These are phyloP conservation scores for Colletotrichum sp. DNA, from an alignment of 2,329 filamentous ascomycete species.

Conservation along the genomic window DNA sequence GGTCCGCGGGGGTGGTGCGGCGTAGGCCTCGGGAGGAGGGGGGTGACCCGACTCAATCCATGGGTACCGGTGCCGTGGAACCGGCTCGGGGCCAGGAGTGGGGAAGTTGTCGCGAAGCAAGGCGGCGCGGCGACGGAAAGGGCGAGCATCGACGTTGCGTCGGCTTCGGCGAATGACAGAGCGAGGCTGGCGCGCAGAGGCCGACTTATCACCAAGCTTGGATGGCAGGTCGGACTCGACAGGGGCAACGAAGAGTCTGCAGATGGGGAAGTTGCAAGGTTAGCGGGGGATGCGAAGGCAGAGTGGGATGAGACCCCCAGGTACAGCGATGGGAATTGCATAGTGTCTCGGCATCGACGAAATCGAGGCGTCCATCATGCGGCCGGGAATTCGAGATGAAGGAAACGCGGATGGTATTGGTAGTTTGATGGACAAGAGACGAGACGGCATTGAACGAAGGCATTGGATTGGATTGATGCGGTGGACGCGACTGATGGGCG, in stretches of 20 bases:
- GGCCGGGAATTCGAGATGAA: not conserved
- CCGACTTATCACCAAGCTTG: conserved; percentile 34
- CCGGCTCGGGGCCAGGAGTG: conserved; percentile 10
- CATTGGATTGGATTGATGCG: not conserved
- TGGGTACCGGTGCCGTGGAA: conserved; percentile 16
- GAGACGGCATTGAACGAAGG: not conserved
- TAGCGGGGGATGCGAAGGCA: conserved; percentile 6
- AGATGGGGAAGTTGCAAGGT: not conserved
- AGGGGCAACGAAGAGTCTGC: conserved; percentile 51
- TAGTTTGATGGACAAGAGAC: not conserved
- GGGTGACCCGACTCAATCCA: conserved; percentile 23
- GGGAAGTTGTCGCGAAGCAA: conserved; percentile 19
- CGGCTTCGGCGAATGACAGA: conserved; percentile 45
- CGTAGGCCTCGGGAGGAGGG: conserved; percentile 21
- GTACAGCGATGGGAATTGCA: conserved; percentile 15
- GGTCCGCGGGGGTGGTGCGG: not conserved
- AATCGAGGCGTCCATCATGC: not conserved
- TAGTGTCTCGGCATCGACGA: not conserved
- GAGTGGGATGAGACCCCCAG: not conserved
- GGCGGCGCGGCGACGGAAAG: conserved; percentile 31
- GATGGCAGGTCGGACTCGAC: conserved; percentile 47
- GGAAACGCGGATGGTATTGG: not conserved
- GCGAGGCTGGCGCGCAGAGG: conserved; percentile 32
- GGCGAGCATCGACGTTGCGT: conserved; percentile 37
- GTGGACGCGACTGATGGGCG: conserved; percentile 12